A percentile compares a stretch with the other conserved stretches of the same genome.
Conservation (phyloP, 192 early-diverging fungal species). For the Backusella macrospora region DNA sequence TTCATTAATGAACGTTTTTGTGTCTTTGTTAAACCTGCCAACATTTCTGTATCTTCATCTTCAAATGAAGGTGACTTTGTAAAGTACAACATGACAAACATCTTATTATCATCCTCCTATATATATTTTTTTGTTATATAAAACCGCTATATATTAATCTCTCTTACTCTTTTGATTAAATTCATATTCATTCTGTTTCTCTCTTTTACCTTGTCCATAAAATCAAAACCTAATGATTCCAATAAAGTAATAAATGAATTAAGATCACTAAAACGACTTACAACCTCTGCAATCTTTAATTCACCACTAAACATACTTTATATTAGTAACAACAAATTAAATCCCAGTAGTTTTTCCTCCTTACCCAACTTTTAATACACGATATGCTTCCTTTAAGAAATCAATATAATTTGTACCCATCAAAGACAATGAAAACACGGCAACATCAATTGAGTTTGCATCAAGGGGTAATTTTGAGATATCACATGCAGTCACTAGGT, state of each 20-base stretch:
- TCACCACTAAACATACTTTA: conserved; percentile 61
- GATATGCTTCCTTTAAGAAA: conserved; percentile 86
- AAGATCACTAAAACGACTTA: conserved; percentile 84
- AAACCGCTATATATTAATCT: background rate
- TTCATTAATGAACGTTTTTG: conserved; percentile 48
- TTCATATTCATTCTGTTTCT: background rate
- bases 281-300: conserved; percentile 93
- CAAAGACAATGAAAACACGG: conserved; percentile 89
- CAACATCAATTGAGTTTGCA: conserved; percentile 72
- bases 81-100: conserved; percentile 94
- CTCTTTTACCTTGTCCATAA: conserved; percentile 60
- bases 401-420: conserved; percentile 97
- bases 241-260: conserved; percentile 76
- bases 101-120: conserved; percentile 83
- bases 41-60: conserved; percentile 30
- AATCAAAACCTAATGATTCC: conserved; percentile 75
- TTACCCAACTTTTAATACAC: conserved; percentile 80
- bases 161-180: background rate
- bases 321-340: background rate
- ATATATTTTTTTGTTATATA: background rate
- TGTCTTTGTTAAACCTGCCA: conserved; percentile 41
- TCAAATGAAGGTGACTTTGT: conserved; percentile 51
- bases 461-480: conserved; percentile 84
- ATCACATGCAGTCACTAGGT: conserved; percentile 87
- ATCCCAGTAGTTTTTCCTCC: conserved; percentile 6